phyloP scores from a whole-genome alignment of 2,329 filamentous ascomycete genomes.

The Aureobasidium sp. region DNA sequence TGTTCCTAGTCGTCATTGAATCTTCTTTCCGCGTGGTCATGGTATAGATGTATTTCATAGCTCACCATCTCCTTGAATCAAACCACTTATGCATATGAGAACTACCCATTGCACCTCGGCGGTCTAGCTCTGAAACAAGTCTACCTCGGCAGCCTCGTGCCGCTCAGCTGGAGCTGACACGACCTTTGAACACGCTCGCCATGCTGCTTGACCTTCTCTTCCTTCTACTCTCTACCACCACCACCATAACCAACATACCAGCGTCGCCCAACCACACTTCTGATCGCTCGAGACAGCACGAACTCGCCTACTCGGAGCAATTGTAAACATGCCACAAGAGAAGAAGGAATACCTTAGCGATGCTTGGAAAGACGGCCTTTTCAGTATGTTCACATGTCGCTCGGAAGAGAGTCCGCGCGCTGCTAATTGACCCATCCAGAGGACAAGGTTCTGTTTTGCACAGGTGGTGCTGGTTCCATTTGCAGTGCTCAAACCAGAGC shows the following conservation, averaged over 20 bases:
- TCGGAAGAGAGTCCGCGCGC: neutral
- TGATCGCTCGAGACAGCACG: neutral
- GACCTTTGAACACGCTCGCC: neutral
- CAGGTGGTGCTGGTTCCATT: slow-evolving; percentile 86
- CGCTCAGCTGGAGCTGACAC: slow-evolving; percentile 4
- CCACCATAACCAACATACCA: neutral
- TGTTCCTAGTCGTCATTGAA: neutral
- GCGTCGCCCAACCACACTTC: neutral
- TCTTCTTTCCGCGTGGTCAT: neutral
- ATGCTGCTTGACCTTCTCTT: neutral
- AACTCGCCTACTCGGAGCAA: neutral
- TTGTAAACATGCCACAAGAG: slow-evolving; percentile 54
- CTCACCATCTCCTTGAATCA: neutral
- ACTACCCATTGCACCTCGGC: neutral
- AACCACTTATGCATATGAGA: neutral
- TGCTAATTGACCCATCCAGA: slow-evolving; percentile 40
- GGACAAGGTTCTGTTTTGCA: slow-evolving; percentile 87
- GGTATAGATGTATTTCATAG: too few species aligned
- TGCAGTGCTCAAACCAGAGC: slow-evolving; percentile 91
- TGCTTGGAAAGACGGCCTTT: slow-evolving; percentile 81
- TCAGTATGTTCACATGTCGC: slow-evolving; percentile 48
- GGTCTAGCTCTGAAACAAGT: slow-evolving; percentile 6
- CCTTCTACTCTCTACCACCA: neutral
- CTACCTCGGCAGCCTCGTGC: slow-evolving; percentile 9
- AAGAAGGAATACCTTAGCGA: slow-evolving; percentile 70